Evolutionary conservation across 2,329 filamentous ascomycete species (phyloP).

Genomic region (Colletotrichum limetticola): DNA sequence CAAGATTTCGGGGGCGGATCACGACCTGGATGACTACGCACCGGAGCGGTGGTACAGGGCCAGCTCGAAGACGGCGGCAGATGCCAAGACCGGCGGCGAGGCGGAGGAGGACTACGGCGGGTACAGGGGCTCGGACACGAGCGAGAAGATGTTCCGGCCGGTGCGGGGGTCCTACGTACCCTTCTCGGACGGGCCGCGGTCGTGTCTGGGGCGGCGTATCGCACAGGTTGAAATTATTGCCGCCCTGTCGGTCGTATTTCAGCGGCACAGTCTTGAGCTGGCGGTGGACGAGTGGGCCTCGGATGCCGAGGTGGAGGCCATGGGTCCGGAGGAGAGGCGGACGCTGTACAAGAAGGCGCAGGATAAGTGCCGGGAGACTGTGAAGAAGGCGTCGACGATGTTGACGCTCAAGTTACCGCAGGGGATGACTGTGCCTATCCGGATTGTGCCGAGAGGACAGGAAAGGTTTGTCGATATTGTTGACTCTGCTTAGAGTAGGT

Average conservation of each 20-base stretch:
- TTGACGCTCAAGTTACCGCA: conserved; percentile 78
- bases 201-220: conserved; percentile 67
- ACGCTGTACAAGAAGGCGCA: conserved; percentile 71
- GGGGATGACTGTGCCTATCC: conserved; percentile 69
- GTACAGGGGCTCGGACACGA: conserved; percentile 69
- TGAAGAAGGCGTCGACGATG: conserved; percentile 68
- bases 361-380: conserved; percentile 59
- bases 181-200: conserved; percentile 68
- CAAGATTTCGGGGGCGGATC: conserved; percentile 50
- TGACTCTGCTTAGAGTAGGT: conserved; percentile 33
- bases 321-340: conserved; percentile 57
- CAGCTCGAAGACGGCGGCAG: conserved; percentile 37
- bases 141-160: conserved; percentile 69
- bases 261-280: conserved; percentile 74
- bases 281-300: conserved; percentile 70
- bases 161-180: conserved; percentile 66
- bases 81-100: conserved; percentile 35
- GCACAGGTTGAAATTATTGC: conserved; percentile 70
- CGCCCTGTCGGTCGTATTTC: conserved; percentile 64
- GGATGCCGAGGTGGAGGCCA: conserved; percentile 63
- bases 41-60: conserved; percentile 77
- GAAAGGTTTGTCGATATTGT: conserved; percentile 71
- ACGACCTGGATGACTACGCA: conserved; percentile 75
- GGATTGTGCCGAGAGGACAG: conserved; percentile 74
- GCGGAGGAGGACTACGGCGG: conserved; percentile 65